Base-by-base conservation (phyloP, 116 monocot species). In the Zostera marina region DNA sequence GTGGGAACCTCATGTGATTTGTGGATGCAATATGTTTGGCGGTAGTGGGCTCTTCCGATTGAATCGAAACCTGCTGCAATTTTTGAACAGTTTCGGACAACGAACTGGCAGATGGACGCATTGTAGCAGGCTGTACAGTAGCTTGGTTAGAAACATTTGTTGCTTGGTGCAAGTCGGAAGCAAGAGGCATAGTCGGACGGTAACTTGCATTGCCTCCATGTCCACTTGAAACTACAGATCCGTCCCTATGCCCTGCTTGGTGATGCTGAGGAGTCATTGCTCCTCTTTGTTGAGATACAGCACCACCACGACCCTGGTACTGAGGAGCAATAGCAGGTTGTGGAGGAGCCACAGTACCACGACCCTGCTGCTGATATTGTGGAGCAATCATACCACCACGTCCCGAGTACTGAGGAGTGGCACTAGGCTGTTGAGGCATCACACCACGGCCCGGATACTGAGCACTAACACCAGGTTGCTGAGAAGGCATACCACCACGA, bases 111-210 rank as follows among this genome's bases (percentile, higher is more conserved):
- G 32, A 32, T 1, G 32, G 32, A 2, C 2, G 67, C 63, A 41
- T 48, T 9, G 74, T 41, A 16, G 70, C 19, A 26, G 59, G 41
- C 41, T 9, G 53, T 10, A 17, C 15, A 51, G 63, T 5, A 9
- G 40, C 38, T 16, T 63, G 70, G 42, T 52, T 42, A 38, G 47
- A 63, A 62, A 57, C 61, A 56, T 22, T 66, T 63, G 71, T 58
- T 47, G 88, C 94, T 88, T 88, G 96, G 81, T 85, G 85, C 85
- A 89, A 82, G 78, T 89, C 85, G 90, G 85, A 85, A 70, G 52
- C 68, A 48, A 70, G 52, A 32, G 63, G 73, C 74, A 73, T 75
- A 22, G 82, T 66, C 15, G 80, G 77, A 72, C 64, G 73, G 63
- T 67, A 65, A 61, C 65, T 44, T 3, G 54, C 53, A 43, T 66